Percentiles rank a stretch among this genome's conserved stretches.
These are phyloP conservation scores for Suillus hirtellus DNA, from an alignment of 768 basidiomycete genomes.

Conservation along the genomic window DNA sequence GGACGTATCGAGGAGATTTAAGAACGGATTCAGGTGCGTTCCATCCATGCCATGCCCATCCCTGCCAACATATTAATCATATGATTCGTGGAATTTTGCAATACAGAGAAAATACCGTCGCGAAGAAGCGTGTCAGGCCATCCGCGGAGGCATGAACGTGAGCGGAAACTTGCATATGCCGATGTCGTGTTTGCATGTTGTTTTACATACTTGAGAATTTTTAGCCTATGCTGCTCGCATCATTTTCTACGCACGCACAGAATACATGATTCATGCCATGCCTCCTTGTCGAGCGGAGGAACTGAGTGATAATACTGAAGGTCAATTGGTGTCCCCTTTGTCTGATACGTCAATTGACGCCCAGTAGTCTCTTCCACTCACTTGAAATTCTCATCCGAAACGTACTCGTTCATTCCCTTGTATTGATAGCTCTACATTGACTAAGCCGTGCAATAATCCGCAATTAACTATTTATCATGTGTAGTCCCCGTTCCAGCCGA, in stretches of 20 bases:
- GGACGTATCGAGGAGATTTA: slow-evolving; percentile 91
- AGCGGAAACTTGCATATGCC: slow-evolving; percentile 15
- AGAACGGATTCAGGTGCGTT: slow-evolving; percentile 92
- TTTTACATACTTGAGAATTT: slow-evolving; percentile 19
- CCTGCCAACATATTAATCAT: not conserved
- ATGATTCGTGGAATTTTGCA: not conserved
- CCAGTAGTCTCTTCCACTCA: no score
- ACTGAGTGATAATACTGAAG: not conserved
- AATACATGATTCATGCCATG: slow-evolving; percentile 23
- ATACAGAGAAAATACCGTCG: slow-evolving; percentile 82
- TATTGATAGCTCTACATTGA: no score
- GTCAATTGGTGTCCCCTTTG: not conserved
- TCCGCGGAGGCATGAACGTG: slow-evolving; percentile 49
- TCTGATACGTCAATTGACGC: no score
- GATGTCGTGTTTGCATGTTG: slow-evolving; percentile 5
- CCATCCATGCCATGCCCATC: not conserved
- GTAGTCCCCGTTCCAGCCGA: not conserved
- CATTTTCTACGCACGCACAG: slow-evolving; percentile 10
- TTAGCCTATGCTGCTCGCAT: slow-evolving; percentile 13
- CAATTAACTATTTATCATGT: no score
- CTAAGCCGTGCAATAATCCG: no score
- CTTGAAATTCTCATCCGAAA: no score
- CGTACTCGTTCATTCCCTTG: no score
- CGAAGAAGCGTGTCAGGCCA: slow-evolving; percentile 78
- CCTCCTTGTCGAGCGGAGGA: not conserved